Base-by-base conservation (phyloP, 2,329 filamentous ascomycete species). In the Claviceps pusilla region DNA sequence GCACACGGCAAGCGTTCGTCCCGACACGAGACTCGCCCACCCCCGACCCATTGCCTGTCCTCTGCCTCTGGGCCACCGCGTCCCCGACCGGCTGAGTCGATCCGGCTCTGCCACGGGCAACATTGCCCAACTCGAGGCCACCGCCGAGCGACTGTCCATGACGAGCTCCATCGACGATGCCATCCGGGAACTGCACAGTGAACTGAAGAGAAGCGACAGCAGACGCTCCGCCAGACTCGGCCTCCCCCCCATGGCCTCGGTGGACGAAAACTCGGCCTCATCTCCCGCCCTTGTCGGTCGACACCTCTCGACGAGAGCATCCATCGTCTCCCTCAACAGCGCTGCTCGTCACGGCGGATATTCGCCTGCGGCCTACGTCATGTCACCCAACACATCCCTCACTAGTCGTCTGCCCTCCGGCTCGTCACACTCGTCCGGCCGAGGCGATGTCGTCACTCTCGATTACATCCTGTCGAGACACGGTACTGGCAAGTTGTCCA, bases 101-200 rank as follows among this genome's bases (percentile, higher is more conserved):
- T 78, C 82, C 55, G 80, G 78, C 31, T 79, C 79, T 37, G 82
- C 80, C 64, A 70, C 77, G 19, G 76, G 76, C 64, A 89, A 85
- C 70, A 82, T 90, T 58, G 81, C 83, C 59, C 79, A 83, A 51
- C 78, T 90, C 58, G 86, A 91, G 68, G 82, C 84, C 59, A 84
- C 82, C 11, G 86, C 86, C 50, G 86, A 89, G 68, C 78, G 82
- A 59, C 74, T 90, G 66, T 87, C 84, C 60, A 78, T 79, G 71
- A 83, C 82, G 55, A 86, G 83, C 58, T 87, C 86, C 57, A 86
- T 89, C 63, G 85, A 86, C 62, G 80, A 86, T 71, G 85, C 87
- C 60, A 90, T 89, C 61, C 79, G 84, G 56, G 80, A 84, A 63
- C 74, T 88, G 59, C 82, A 87, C 67, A 74, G 80, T 57, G 82